Base-by-base conservation (phyloP, 441 rosid species). In the Bocquillonia castaneifolia region DNA sequence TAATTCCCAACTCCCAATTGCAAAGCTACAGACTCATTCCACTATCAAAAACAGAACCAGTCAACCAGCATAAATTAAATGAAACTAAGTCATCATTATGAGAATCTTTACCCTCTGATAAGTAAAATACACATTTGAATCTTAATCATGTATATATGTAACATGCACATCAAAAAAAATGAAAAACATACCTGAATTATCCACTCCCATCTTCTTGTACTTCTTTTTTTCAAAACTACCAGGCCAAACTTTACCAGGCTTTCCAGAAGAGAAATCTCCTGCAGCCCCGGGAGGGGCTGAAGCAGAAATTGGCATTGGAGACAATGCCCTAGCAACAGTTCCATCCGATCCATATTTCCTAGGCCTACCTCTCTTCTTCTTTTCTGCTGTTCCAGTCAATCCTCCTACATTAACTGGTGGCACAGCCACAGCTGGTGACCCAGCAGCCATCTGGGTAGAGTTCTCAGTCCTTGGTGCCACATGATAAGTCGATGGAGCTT, bases 361-460 rank as follows among this genome's bases (percentile, higher is more conserved):
- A 28, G 98, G 97, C 64, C 96, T 85, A 28, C 97, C 98, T 48
- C 98, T 85, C 87, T 85, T 89, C 85, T 93, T 93, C 91, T 89
- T 93, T 64, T 81, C 86, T 4, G 69, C 32, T 39, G 79, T 52
- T 42, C 81, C 85, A 34, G 72, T 55, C 68, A 82, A 70, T 56
- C 80, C 85, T 56, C 80, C 85, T 9, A 70, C 74, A 72, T 69
- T 71, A 68, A 69, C 74, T 22, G 83, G 72, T 14, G 87, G 32
- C 10, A 76, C 72, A 3, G 70, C 74, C 40, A 76, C 73, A 0
- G 78, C 57, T 10, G 80, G 66, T 14, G 87, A 75, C 48, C 79
- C 84, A 32, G 60, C 52, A 42, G 6, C 12, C 53, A 81, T 64
- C 72, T 84, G 96, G 78, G 47, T 72, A 48, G 85, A 76, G 59